Evolutionary conservation across 2,329 filamentous ascomycete genomes (phyloP), one percentile per base, ranked within the genome.

Genomic region (Ophidiomyces ophidiicola): DNA sequence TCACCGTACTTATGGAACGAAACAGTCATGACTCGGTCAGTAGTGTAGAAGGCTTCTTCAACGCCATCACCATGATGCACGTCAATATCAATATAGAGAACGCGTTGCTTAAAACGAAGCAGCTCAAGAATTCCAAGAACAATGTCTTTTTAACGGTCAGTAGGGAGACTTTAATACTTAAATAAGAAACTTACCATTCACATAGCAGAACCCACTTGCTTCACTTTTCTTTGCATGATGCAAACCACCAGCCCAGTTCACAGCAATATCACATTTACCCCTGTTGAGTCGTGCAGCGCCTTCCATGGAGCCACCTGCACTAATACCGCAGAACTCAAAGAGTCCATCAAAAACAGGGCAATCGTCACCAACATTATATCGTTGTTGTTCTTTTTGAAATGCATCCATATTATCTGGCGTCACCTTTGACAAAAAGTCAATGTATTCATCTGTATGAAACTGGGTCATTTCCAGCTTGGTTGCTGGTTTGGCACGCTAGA

Each of bases 371-470:
- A 80, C 76, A 44, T 80, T 80, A 61, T 79, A 81, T 49, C 69
- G 76, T 74, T 83, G 80, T 59, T 96, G 87, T 59, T 98, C 90
- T 52, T 87, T 82, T 50, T 80, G 74, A 56, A 85, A 96, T 48
- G 74, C 75, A 51, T 98, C 92, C 84, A 96, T 96, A 58, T 98
- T 98, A 66, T 98, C 90, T 1, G 90, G 92, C 0, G 90, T 96
- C 40, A 98, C 90, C 53, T 92, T 93, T 46, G 75, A 74, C 30
- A 81, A 65, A 54, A 81, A 81, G 41, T 81, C 77, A 54, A 81
- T 76, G 56, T 81, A 81, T 67, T 81, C 77, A 57, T 80, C 77
- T 6, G 77, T 80, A 57, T 81, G 77, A 56, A 80, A 81, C 55
- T 80, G 77, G 45, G 76, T 79, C 76, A 81, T 80, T 54, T 81